Evolutionary conservation across 768 basidiomycete genomes (phyloP).

Genomic region (Auriscalpium vulgare): DNA sequence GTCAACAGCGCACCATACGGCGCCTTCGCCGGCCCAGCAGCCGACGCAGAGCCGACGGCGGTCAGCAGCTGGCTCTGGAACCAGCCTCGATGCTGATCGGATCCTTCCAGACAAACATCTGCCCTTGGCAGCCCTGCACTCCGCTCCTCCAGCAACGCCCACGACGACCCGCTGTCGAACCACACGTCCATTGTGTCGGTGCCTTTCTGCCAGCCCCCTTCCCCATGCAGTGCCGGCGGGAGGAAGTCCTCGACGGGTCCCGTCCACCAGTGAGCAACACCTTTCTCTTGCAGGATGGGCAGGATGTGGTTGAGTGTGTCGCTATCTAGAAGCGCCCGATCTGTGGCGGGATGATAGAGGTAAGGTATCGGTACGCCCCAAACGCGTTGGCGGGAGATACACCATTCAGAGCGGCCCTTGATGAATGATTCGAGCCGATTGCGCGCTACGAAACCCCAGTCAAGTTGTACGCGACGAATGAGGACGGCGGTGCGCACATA

Average conservation of each 20-base stretch:
- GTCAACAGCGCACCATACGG: constrained; percentile 84
- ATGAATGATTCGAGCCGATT: constrained; percentile 86
- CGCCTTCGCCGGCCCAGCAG: constrained; percentile 21
- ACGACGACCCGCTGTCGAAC: constrained; percentile 96
- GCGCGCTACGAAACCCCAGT: constrained; percentile 43
- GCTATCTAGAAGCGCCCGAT: constrained; percentile 54
- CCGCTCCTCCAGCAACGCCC: constrained; percentile 62
- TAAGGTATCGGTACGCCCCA: constrained; percentile 98
- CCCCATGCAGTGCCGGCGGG: constrained; percentile 45
- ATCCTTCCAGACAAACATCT: constrained; percentile 90
- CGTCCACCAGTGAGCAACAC: constrained; percentile 87
- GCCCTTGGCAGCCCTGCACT: constrained; percentile 37
- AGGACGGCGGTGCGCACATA: no score
- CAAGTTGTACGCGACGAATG: no score
- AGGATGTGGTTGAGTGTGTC: constrained; percentile 71
- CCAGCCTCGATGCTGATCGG: constrained; percentile 98
- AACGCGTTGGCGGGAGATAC: constrained; percentile 92
- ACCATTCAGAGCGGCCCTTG: constrained; percentile 91
- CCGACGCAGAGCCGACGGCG: constrained; percentile 44
- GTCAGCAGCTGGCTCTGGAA: constrained; percentile 95
- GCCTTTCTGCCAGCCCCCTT: constrained; percentile 57
- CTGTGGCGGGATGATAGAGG: constrained; percentile 57
- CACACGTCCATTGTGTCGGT: constrained; percentile 98
- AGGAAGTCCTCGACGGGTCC: constrained; percentile 80
- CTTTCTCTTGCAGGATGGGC: constrained; percentile 58